These are phyloP conservation scores for Aaosphaeria arxii DNA, from an alignment of 2,329 filamentous ascomycete species.

Conservation along the genomic window DNA sequence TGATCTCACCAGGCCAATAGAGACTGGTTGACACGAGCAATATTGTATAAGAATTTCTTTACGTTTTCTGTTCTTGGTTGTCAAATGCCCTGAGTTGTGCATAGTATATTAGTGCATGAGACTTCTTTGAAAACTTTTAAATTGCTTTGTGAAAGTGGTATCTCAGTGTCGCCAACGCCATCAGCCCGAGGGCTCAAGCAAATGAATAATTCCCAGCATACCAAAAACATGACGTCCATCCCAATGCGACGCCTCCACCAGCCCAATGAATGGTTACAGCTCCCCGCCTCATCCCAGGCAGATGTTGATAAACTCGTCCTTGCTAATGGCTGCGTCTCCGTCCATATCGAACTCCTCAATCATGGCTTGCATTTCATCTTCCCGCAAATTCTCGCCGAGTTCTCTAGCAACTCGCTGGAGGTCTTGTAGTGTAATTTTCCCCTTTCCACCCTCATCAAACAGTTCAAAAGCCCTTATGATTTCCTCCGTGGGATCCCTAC, in stretches of 20 bases:
- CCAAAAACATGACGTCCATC: too few species aligned
- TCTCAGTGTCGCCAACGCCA: conserved; percentile 2
- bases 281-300: conserved; percentile 46
- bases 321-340: conserved; percentile 73
- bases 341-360: conserved; percentile 97
- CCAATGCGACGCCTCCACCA: too few species aligned
- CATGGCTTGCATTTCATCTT: conserved; percentile 92
- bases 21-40: conserved; percentile 2
- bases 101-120: conserved; percentile 27
- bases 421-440: conserved; percentile 85
- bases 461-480: conserved; percentile 87
- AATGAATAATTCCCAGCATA: too few species aligned
- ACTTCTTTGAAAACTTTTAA: background rate
- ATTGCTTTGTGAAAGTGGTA: conserved; percentile 7
- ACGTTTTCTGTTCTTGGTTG: conserved; percentile 18
- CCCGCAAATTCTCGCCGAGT: conserved; percentile 86
- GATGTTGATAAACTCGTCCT: conserved; percentile 66
- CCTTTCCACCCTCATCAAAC: conserved; percentile 91
- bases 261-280: background rate
- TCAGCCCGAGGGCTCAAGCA: background rate
- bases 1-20: conserved; percentile 89
- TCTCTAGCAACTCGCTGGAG: conserved; percentile 83
- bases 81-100: conserved; percentile 28
- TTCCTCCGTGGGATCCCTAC: conserved; percentile 85
- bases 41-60: conserved; percentile 31